Conservation (phyloP, 306 rosid genomes). For the Sophora flavescens region DNA sequence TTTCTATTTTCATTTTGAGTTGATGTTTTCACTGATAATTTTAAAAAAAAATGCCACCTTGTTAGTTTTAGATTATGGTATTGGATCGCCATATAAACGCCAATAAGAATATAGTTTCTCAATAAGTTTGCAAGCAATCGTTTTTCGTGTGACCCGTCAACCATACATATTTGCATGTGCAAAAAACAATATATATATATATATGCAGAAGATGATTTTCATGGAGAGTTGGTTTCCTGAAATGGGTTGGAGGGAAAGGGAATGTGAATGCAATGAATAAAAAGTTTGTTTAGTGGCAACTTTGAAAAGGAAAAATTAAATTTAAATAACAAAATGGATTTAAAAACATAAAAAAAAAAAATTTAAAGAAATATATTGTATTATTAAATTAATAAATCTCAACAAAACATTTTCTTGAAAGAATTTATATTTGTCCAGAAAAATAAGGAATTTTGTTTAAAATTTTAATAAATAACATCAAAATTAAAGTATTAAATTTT, state of each 20-base stretch:
- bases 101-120: constrained; percentile 6
- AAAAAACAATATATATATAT: background rate
- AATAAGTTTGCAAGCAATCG: background rate
- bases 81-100: constrained; percentile 2
- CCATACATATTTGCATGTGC: background rate
- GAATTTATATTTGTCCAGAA: background rate
- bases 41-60: background rate
- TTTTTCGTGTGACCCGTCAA: background rate
- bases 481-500: background rate
- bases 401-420: background rate
- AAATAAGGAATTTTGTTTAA: background rate
- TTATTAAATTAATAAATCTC: constrained; percentile 13
- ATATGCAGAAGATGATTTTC: background rate
- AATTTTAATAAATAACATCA: background rate
- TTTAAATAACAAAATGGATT: constrained; percentile 9
- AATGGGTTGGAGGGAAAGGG: background rate
- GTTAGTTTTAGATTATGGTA: background rate
- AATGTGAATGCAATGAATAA: constrained; percentile 17
- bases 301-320: background rate
- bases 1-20: background rate
- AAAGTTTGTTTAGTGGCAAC: background rate
- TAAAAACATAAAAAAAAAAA: background rate
- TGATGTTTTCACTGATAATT: background rate
- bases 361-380: background rate
- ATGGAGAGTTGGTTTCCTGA: background rate